Base-by-base conservation (phyloP, 176 grass and related monocot genomes). In the Carex kokanica region DNA sequence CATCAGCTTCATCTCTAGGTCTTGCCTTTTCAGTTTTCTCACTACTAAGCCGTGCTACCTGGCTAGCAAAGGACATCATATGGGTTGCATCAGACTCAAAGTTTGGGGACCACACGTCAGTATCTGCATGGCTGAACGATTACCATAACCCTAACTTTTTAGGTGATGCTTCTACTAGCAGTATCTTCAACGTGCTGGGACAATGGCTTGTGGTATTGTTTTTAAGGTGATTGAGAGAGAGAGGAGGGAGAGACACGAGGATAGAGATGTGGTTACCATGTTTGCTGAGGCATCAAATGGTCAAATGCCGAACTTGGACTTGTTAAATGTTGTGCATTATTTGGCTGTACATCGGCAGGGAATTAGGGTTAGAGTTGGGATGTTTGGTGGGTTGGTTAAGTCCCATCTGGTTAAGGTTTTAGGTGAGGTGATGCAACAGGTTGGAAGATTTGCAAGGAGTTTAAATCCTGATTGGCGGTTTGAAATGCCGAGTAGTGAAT, bases 281-380 rank as follows among this genome's bases (percentile, higher is more conserved):
- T 95, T 88, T 90, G 88, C 92, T 40, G 95, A 98, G 82, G 95
- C 92, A 82, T 94, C 95, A 85, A 98, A 98, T 88, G 95, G 95
- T n/a, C 92, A 98, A 80, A 98, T 98, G 95, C 95, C 95, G 60
- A 98, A 98, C 79, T 86, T 98, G 81, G 95, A 98, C 70, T 89
- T 98, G 83, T 85, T 98, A 65, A 98, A 98, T 90, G 90, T 95
- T 14, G 90, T 93, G 49, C 92, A 98, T 80, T 98, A 98, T 86
- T 88, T 98, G 77, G 95, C 92, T 88, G 95, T 98, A 71, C 95
- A 95, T 64, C 94, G 95, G 75, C 95, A 98, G 92, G 92, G 92
- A 71, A 89, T 98, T 47, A 92, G 82, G 67, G 90, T 98, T 45
- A 90, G 87, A 59, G 88, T 98, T 24, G 87, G 81, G 21, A 85